A percentile compares a stretch with the other conserved stretches of the same genome.
These are phyloP conservation scores for Aspergillus arachidicola DNA, from an alignment of 2,329 filamentous ascomycete genomes.

Conservation along the genomic window DNA sequence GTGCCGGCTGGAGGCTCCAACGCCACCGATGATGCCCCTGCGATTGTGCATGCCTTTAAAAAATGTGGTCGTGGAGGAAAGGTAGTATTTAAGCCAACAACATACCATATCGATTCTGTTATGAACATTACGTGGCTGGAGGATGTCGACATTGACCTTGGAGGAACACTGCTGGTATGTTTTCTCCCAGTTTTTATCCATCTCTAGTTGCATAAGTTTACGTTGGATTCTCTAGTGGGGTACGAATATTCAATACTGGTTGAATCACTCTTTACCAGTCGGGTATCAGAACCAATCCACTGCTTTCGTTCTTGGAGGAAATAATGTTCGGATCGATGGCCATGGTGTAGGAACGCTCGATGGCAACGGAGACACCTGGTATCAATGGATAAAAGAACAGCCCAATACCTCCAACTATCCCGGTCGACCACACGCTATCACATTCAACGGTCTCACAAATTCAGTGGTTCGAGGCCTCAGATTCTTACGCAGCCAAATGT, in stretches of 20 bases:
- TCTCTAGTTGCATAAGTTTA: not conserved
- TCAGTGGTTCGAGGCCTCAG: slow-evolving; percentile 24
- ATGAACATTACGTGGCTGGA: slow-evolving; percentile 53
- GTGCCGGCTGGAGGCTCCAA: slow-evolving; percentile 21
- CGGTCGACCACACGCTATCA: slow-evolving; percentile 32
- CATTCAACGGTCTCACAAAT: slow-evolving; percentile 21
- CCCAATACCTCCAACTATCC: slow-evolving; percentile 33
- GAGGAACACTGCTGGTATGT: slow-evolving; percentile 51
- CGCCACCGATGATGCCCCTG: slow-evolving; percentile 52
- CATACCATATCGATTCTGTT: slow-evolving; percentile 53
- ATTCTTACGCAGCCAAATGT: slow-evolving; percentile 61
- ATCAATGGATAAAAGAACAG: slow-evolving; percentile 28
- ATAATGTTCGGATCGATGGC: slow-evolving; percentile 52
- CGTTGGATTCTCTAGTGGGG: slow-evolving; percentile 28
- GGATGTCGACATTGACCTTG: slow-evolving; percentile 53
- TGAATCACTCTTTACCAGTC: slow-evolving; percentile 49
- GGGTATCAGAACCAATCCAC: slow-evolving; percentile 55
- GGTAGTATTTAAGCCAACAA: slow-evolving; percentile 53
- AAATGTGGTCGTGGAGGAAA: slow-evolving; percentile 53
- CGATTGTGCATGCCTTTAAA: slow-evolving; percentile 55
- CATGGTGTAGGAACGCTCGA: slow-evolving; percentile 52
- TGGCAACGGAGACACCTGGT: slow-evolving; percentile 51
- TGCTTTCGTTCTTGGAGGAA: slow-evolving; percentile 55
- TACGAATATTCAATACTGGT: slow-evolving; percentile 51
- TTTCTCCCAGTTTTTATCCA: slow-evolving; percentile 9